Evolutionary conservation across 2,329 filamentous ascomycete genomes (phyloP).

Genomic region (Colletotrichum ledebouriae): DNA sequence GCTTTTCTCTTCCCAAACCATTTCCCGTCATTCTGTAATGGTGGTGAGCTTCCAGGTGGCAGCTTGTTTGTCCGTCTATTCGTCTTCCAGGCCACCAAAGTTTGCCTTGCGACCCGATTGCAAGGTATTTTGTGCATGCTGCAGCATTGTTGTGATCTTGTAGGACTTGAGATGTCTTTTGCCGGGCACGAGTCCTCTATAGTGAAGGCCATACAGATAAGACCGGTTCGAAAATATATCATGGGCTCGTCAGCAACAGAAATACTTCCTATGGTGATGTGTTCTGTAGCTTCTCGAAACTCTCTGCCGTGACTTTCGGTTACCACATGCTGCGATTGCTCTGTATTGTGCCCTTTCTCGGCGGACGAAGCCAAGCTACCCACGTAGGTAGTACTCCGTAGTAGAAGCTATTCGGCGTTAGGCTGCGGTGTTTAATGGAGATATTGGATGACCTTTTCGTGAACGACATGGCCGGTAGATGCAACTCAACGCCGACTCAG

Average conservation of each 20-base stretch:
- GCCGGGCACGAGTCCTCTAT: neutral
- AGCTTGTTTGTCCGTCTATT: neutral
- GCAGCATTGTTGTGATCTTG: neutral
- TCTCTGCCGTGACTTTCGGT: neutral
- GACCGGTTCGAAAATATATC: neutral
- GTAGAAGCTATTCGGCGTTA: neutral
- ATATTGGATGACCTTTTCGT: neutral
- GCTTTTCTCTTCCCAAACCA: neutral
- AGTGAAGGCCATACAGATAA: neutral
- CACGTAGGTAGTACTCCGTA: neutral
- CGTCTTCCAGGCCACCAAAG: neutral
- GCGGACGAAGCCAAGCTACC: neutral
- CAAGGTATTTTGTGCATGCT: neutral
- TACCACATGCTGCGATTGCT: neutral
- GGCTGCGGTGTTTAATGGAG: neutral
- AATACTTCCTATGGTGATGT: neutral
- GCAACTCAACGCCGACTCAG: neutral
- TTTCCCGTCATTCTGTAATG: neutral
- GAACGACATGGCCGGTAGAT: neutral
- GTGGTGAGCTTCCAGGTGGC: neutral
- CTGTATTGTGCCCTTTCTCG: neutral
- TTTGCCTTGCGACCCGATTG: neutral
- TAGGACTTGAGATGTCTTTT: neutral
- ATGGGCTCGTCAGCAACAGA: neutral
- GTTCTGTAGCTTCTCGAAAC: neutral